Base-by-base conservation (phyloP, 1,139 yeast genomes). In the Saccharomyces pastorianus region DNA sequence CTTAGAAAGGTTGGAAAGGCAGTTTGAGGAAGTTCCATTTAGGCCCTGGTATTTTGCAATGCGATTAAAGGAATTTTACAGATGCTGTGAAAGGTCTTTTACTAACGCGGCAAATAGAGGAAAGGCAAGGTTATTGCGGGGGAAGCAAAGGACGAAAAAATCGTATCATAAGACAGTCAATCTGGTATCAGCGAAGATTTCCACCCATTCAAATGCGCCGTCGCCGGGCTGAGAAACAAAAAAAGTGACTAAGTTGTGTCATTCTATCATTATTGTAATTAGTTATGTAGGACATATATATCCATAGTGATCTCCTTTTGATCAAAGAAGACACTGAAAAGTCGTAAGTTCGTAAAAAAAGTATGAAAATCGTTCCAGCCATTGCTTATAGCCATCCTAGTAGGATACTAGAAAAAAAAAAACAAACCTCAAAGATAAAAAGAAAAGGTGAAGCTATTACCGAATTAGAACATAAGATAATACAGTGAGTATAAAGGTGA, bases 61-160 rank as follows among this genome's bases (percentile, higher is more conserved):
- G 44, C 44, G 44, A 11, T 20, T 38, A 11, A 38, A 38, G n/a
- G 44, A 38, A 20, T 8, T 38, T 6, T 38, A 38, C 5, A 38
- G 44, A 20, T 38, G 26, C 44, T 38, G 23, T 20, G 44, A 38
- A 38, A 38, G 44, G n/a, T 38, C 44, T 4, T 38, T 38, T 17
- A 38, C 25, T 38, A 38, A 38, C 25, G 44, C 44, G 44, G 44
- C 44, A 38, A 38, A 38, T 38, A 38, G 44, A 38, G 44, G 44
- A 20, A 38, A 38, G 26, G n/a, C 44, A 38, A 38, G 25, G 44
- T 4, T 38, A 20, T 17, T 38, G 44, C 44, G 44, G 5, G 44
- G 44, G 4, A 38, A 38, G 20, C 44, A 20, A 20, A 38, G 44
- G 20, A 38, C 44, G 17, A 38, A 38, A 20, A 38, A 38, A 20